Evolutionary conservation across 2,329 filamentous ascomycete genomes (phyloP).

Genomic region (Xylaria arbuscula): DNA sequence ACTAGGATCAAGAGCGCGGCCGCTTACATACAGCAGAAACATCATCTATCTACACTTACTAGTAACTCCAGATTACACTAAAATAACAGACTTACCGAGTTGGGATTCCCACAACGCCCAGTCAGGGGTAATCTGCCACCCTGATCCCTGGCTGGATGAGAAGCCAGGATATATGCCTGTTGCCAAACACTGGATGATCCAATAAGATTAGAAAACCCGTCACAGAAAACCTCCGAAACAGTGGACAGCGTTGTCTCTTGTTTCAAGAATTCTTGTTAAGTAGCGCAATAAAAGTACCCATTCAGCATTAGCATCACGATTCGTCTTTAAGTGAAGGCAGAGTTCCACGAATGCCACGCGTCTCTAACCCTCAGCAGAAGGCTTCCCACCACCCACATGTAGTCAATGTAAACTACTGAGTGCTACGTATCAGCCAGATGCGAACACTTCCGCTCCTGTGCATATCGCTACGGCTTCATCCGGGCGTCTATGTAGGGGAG

Average conservation of each 20-base stretch:
- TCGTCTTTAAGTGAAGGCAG: not conserved
- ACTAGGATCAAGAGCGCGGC: not conserved
- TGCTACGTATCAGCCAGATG: conserved; percentile 20
- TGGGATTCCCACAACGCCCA: conserved; percentile 11
- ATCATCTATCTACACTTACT: not conserved
- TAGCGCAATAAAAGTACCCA: conserved; percentile 1
- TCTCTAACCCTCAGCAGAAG: conserved; percentile 8
- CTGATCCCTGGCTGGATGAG: conserved; percentile 3
- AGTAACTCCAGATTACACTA: conserved; percentile 4
- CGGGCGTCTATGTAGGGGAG: conserved; percentile 36
- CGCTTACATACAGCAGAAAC: not conserved
- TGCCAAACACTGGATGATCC: conserved; percentile 2
- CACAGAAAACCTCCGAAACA: conserved; percentile 29
- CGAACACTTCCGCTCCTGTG: conserved; percentile 33
- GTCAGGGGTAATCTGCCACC: conserved; percentile 26
- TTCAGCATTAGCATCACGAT: not conserved
- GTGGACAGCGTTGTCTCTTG: conserved; percentile 28
- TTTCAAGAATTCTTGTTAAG: conserved; percentile 34
- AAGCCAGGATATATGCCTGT: conserved; percentile 25
- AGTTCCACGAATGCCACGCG: conserved; percentile 26
- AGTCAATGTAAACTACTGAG: too few species aligned
- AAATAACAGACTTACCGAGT: conserved; percentile 24
- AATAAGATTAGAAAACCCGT: conserved; percentile 26
- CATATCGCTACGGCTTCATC: conserved; percentile 35
- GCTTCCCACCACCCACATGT: not conserved